Percentiles rank a stretch among this genome's conserved stretches.
Conservation (phyloP, 495 filamentous ascomycete species). For the Usnea hakonensis region DNA sequence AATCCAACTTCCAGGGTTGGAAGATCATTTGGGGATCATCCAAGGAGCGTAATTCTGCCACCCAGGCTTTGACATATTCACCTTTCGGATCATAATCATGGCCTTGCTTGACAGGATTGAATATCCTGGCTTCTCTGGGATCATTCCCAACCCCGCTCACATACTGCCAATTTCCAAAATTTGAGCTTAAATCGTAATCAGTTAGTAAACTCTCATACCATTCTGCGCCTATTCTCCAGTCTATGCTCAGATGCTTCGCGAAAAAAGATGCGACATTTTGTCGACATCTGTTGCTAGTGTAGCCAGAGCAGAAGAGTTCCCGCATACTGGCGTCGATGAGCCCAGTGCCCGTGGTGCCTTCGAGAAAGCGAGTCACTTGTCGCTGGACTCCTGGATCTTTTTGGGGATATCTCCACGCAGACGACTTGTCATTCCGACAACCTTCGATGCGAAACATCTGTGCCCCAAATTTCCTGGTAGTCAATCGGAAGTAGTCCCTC, state of each 20-base stretch:
- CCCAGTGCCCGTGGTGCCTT: conserved; percentile 58
- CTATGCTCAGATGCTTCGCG: conserved; percentile 61
- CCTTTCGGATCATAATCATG: conserved; percentile 61
- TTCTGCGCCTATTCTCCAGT: conserved; percentile 70
- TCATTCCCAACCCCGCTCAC: conserved; percentile 68
- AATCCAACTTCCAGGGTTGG: conserved; percentile 53
- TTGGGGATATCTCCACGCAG: conserved; percentile 25
- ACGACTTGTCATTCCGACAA: conserved; percentile 40
- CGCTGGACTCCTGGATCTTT: conserved; percentile 21
- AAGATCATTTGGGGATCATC: conserved; percentile 49
- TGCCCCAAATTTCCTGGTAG: conserved; percentile 53
- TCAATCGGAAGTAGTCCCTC: conserved; percentile 70
- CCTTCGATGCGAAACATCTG: conserved; percentile 54
- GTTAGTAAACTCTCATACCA: conserved; percentile 66
- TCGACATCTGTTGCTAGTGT: conserved; percentile 61
- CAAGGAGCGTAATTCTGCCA: conserved; percentile 50
- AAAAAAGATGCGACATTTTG: conserved; percentile 67
- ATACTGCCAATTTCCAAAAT: conserved; percentile 78
- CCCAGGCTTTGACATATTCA: conserved; percentile 59
- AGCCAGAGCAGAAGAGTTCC: conserved; percentile 62
- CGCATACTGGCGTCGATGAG: conserved; percentile 65
- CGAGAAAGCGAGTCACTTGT: conserved; percentile 43
- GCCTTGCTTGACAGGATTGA: conserved; percentile 53
- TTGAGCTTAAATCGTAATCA: conserved; percentile 64
- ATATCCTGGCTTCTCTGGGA: conserved; percentile 54